phyloP scores from a whole-genome alignment of 805 yeast species.

The Jamesozyma lodderae region DNA sequence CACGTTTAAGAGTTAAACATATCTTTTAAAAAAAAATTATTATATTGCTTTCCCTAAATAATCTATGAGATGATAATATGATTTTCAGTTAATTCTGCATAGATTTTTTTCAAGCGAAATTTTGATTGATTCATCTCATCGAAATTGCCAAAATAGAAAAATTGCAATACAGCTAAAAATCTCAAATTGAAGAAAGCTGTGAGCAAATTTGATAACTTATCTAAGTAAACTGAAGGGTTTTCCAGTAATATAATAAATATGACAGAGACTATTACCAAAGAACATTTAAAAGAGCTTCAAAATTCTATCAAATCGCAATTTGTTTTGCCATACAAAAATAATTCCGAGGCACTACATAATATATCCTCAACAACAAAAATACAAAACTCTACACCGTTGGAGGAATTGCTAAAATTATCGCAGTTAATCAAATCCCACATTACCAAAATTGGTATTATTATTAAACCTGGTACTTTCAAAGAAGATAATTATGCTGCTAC shows the following conservation, averaged over 20 bases:
- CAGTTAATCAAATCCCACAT: slow-evolving; percentile 62
- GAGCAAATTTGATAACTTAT: too few relatives aligned
- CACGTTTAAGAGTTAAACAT: neutral
- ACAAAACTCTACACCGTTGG: slow-evolving; percentile 21
- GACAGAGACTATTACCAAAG: slow-evolving; percentile 6
- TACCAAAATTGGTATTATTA: slow-evolving; percentile 47
- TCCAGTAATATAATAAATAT: too few relatives aligned
- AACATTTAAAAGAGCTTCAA: slow-evolving; percentile 45
- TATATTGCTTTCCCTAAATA: too few relatives aligned
- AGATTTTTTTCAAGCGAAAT: too few relatives aligned
- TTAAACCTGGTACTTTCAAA: slow-evolving; percentile 19
- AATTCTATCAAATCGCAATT: slow-evolving; percentile 18
- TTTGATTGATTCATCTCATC: too few relatives aligned
- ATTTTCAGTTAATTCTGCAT: too few relatives aligned
- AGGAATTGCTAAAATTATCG: slow-evolving; percentile 50
- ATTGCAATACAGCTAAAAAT: too few relatives aligned
- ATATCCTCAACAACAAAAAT: slow-evolving; percentile 21
- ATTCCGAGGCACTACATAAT: slow-evolving; percentile 11
- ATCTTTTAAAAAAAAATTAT: neutral
- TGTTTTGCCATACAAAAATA: slow-evolving; percentile 15
- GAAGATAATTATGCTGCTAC: slow-evolving; percentile 17
- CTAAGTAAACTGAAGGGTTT: too few relatives aligned
- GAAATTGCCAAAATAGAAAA: too few relatives aligned
- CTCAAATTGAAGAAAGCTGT: too few relatives aligned
- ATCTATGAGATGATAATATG: too few relatives aligned